Base-by-base conservation (phyloP, 805 yeast species). In the Sugiyamaella smithiae region DNA sequence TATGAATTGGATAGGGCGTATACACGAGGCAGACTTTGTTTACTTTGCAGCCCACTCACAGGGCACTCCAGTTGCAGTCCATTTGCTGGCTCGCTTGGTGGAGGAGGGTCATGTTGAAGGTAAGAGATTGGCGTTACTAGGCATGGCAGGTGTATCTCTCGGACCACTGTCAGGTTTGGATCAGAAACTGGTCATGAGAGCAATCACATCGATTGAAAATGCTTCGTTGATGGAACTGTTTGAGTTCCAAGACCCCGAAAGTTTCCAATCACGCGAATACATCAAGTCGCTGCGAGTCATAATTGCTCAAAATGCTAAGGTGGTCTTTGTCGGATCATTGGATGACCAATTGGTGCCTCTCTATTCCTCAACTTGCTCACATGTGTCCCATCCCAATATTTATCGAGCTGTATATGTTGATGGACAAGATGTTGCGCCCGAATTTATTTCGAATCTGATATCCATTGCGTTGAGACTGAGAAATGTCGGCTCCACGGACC, bases 131-230 rank as follows among this genome's bases (percentile, higher is more conserved):
- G 88, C 93, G 0, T 70, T 91, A 16, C 68, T 91, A 43, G 91
- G 91, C 2, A 91, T 91, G 99, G 98, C 98, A 0, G 98, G 98
- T 1, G 80, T 90, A 20, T 88, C 89, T 58, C 81, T 88, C 63
- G 99, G 99, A 0, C 99, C 99, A 1, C 86, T 88, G 62, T 88
- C 82, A 56, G 97, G 97, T 0, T 79, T 81, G 58, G 98, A 93
- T 62, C 89, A 88, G 64, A 81, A 82, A 7, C 69, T 89, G 22
- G 78, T 90, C 53, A 83, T 91, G 67, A 77, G 89, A 55, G 97
- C 97, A 0, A 89, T 89, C 60, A 84, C 95, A 1, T 82, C 95
- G 0, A 84, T 91, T 51, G 99, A 93, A 62, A 85, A 82, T 56
- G 96, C 85, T 46, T 87, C 97, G 0, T 67, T 91, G 68, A 69